phyloP scores from a whole-genome alignment of 805 yeast species.

The Wickerhamomyces silvicola region DNA sequence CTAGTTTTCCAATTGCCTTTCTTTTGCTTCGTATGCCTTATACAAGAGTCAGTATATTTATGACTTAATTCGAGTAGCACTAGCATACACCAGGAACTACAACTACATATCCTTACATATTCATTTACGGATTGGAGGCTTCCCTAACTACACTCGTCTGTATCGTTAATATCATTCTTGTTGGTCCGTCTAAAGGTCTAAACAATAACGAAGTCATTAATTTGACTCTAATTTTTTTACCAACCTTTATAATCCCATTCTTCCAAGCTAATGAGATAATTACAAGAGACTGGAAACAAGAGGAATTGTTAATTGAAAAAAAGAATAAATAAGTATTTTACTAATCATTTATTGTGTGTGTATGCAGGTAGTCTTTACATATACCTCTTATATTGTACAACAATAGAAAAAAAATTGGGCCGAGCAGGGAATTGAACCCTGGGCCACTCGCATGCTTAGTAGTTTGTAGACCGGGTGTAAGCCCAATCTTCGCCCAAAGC shows the following conservation, averaged over 20 bases:
- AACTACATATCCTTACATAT: conserved; percentile 35
- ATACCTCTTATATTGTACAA: not conserved
- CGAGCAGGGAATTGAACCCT: conserved; percentile 17
- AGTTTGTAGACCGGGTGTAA: conserved; percentile 4
- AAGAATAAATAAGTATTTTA: no score
- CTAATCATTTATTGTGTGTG: no score
- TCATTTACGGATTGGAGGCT: conserved; percentile 79
- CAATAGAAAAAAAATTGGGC: conserved; percentile 8
- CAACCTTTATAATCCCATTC: conserved; percentile 66
- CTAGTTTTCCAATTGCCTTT: conserved; percentile 73
- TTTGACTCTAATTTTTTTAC: conserved; percentile 51
- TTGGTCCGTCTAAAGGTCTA: conserved; percentile 29
- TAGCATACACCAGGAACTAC: conserved; percentile 11
- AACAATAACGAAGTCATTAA: conserved; percentile 29
- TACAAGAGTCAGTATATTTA: conserved; percentile 24
- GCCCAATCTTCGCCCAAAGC: conserved; percentile 26
- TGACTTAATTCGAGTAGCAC: conserved; percentile 2
- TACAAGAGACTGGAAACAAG: conserved; percentile 13
- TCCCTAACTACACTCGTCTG: conserved; percentile 74
- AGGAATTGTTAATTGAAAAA: not conserved
- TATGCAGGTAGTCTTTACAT: not conserved
- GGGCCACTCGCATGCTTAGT: conserved; percentile 15
- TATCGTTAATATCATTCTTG: conserved; percentile 38
- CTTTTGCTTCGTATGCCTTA: conserved; percentile 42
- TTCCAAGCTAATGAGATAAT: conserved; percentile 32